phyloP scores from a whole-genome alignment of 352 stramenopile species.

The Nothophytophthora sp. region DNA sequence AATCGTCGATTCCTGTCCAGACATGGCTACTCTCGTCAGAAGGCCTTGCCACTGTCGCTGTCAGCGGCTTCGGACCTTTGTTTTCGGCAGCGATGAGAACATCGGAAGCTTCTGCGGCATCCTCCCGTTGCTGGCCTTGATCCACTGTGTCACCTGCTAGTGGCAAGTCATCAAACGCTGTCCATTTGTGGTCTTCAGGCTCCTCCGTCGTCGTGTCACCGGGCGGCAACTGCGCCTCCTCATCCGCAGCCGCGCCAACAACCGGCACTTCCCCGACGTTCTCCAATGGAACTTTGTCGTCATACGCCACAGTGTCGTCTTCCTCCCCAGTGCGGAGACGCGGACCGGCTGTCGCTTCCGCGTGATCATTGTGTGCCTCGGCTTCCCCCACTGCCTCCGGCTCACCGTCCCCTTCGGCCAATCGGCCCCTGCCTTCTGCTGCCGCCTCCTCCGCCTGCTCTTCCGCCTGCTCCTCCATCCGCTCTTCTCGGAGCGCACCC shows the following conservation, averaged over 20 bases:
- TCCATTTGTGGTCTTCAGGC: constrained; percentile 12
- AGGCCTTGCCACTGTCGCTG: background rate
- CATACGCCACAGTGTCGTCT: constrained; percentile 20
- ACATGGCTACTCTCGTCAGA: constrained; percentile 4
- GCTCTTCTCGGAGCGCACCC: constrained; percentile 6
- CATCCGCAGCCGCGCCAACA: constrained; percentile 9
- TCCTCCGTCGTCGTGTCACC: constrained; percentile 1
- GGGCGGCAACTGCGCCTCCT: constrained; percentile 2
- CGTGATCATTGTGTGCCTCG: constrained; percentile 17
- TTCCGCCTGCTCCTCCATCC: constrained; percentile 7
- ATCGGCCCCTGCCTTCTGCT: constrained; percentile 13
- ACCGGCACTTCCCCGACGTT: constrained; percentile 18
- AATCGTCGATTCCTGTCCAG: constrained; percentile 23
- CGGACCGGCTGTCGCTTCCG: constrained; percentile 13
- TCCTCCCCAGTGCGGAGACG: constrained; percentile 7
- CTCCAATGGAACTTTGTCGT: constrained; percentile 25
- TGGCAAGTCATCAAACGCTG: constrained; percentile 15
- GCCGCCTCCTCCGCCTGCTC: constrained; percentile 13
- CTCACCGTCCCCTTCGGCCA: constrained; percentile 18
- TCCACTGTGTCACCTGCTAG: constrained; percentile 1
- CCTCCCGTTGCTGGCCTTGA: background rate
- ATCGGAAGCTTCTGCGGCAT: background rate
- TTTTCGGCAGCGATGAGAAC: constrained; percentile 3
- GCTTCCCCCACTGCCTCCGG: constrained; percentile 16
- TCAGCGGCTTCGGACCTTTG: constrained; percentile 6